These are phyloP conservation scores for Alternaria metachromatica DNA, from an alignment of 2,329 filamentous ascomycete species.

Conservation along the genomic window DNA sequence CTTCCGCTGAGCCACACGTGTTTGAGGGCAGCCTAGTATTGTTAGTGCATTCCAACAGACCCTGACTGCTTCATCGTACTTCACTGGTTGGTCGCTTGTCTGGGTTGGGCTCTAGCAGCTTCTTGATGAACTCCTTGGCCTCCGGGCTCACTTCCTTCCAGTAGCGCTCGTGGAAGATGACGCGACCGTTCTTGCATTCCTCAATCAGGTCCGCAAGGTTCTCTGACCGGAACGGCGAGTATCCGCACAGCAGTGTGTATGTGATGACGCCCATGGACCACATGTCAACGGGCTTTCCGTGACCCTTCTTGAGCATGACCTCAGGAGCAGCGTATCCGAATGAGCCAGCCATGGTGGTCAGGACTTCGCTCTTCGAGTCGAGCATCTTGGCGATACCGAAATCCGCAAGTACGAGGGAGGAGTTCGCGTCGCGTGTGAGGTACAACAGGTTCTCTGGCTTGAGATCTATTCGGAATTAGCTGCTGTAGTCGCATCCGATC, in stretches of 20 bases:
- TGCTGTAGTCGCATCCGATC: background rate
- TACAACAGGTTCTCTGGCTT: conserved; percentile 99
- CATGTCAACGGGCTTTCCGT: conserved; percentile 98
- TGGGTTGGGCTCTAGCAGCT: conserved; percentile 79
- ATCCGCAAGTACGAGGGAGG: conserved; percentile 90
- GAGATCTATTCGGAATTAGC: conserved; percentile 68
- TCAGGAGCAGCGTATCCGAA: conserved; percentile 98
- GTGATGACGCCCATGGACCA: conserved; percentile 99
- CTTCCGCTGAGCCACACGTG: conserved; percentile 92
- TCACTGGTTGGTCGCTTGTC: conserved; percentile 78
- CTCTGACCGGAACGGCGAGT: conserved; percentile 97
- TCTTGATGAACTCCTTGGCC: conserved; percentile 91
- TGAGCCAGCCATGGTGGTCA: conserved; percentile 98
- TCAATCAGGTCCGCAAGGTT: conserved; percentile 92
- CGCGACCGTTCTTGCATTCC: conserved; percentile 82
- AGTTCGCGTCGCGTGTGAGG: conserved; percentile 76
- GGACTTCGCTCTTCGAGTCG: conserved; percentile 84
- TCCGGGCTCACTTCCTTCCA: conserved; percentile 97
- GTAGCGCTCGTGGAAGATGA: conserved; percentile 96
- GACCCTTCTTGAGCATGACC: conserved; percentile 96
- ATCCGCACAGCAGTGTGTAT: conserved; percentile 96
- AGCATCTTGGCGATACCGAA: conserved; percentile 99
- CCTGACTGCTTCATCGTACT: conserved; percentile 55
- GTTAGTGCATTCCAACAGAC: conserved; percentile 16
- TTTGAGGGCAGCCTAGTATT: conserved; percentile 70